phyloP scores from a whole-genome alignment of 2,329 filamentous ascomycete genomes.

The Verticillium nubilum region DNA sequence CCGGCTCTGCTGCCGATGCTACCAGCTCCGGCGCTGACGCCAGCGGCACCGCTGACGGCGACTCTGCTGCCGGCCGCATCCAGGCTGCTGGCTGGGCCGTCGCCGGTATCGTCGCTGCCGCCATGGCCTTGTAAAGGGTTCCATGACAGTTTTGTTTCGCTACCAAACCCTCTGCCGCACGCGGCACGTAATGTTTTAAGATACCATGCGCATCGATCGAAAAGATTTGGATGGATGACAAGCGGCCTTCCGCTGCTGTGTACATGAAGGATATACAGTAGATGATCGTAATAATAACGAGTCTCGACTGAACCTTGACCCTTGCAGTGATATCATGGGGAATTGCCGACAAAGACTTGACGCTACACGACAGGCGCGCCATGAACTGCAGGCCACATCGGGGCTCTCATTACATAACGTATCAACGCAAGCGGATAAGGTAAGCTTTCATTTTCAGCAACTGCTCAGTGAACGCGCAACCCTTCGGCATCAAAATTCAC shows the following conservation, averaged over 20 bases:
- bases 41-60: constrained; percentile 3
- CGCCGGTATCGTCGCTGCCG: constrained; percentile 22
- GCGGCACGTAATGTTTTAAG: constrained; percentile 1
- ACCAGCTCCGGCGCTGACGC: neutral
- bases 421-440: no score
- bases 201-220: neutral
- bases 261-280: neutral
- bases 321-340: no score
- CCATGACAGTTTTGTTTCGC: neutral
- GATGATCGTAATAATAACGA: neutral
- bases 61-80: constrained; percentile 17
- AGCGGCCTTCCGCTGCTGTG: neutral
- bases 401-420: no score
- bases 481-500: no score
- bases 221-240: neutral
- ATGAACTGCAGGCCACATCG: no score
- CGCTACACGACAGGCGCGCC: no score
- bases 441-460: no score
- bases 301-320: neutral
- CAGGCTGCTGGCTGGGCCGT: constrained; percentile 21
- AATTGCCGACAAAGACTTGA: no score
- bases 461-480: no score
- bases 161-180: neutral
- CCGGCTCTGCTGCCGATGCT: constrained; percentile 7
- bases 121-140: constrained; percentile 21